Evolutionary conservation across 257 asterid genomes (phyloP).

Genomic region (Lithospermum erythrorhizon): DNA sequence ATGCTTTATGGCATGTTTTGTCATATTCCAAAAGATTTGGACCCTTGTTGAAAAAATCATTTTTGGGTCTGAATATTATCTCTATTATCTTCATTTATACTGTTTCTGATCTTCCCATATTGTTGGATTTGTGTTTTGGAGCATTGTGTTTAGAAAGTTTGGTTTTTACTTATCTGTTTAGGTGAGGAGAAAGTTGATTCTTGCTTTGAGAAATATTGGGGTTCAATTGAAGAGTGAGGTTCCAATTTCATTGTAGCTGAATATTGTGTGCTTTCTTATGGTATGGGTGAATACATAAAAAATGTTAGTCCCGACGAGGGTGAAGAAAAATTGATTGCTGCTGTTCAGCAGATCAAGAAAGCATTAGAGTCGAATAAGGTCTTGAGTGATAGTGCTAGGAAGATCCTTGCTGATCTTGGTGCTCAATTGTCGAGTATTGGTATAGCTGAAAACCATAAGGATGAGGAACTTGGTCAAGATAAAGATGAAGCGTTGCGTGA

Average conservation of each 20-base stretch:
- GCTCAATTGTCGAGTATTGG: slow-evolving; percentile 39
- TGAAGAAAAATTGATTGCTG: slow-evolving; percentile 67
- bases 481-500: slow-evolving; percentile 28
- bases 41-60: too few relatives aligned
- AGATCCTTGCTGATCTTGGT: slow-evolving; percentile 62
- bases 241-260: slow-evolving; percentile 1
- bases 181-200: too few relatives aligned
- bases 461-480: slow-evolving; percentile 13
- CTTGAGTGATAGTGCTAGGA: slow-evolving; percentile 42
- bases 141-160: neutral
- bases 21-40: neutral
- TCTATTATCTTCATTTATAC: too few relatives aligned
- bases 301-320: slow-evolving; percentile 30
- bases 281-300: slow-evolving; percentile 47
- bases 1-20: neutral
- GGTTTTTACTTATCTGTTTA: neutral
- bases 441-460: slow-evolving; percentile 20
- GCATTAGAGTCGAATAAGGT: slow-evolving; percentile 42
- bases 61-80: too few relatives aligned
- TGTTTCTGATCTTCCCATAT: too few relatives aligned
- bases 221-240: neutral
- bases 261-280: slow-evolving; percentile 16
- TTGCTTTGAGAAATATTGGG: neutral
- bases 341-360: slow-evolving; percentile 44
- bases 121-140: neutral